Conservation (phyloP, 1,284 basidiomycete species). For the Tylopilus orsonianus region DNA sequence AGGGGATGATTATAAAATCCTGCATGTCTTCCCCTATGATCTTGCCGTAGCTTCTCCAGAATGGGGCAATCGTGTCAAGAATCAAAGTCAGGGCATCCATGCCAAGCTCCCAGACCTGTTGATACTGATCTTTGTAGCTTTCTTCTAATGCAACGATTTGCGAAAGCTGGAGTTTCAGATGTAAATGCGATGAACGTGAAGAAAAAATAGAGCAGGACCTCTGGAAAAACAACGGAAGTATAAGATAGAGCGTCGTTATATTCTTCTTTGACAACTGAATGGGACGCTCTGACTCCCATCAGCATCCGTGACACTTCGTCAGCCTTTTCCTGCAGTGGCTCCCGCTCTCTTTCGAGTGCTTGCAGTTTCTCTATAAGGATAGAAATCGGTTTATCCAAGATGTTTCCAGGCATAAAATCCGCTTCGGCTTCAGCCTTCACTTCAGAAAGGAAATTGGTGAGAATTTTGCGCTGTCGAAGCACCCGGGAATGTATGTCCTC, state of each 20-base stretch:
- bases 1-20: constrained; percentile 75
- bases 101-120: constrained; percentile 73
- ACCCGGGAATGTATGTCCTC: constrained; percentile 69
- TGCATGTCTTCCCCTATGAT: constrained; percentile 72
- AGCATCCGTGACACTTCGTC: constrained; percentile 49
- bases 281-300: constrained; percentile 51
- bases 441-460: constrained; percentile 48
- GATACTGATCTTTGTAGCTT: constrained; percentile 71
- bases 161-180: constrained; percentile 48
- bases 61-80: constrained; percentile 69
- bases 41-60: constrained; percentile 77
- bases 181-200: constrained; percentile 2
- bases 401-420: constrained; percentile 36
- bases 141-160: constrained; percentile 67
- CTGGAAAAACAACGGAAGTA: constrained; percentile 72
- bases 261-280: constrained; percentile 55
- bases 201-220: constrained; percentile 43
- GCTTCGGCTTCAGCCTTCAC: constrained; percentile 20
- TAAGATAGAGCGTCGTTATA: constrained; percentile 67
- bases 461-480: constrained; percentile 53
- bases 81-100: constrained; percentile 72
- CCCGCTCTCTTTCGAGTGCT: constrained; percentile 45
- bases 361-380: constrained; percentile 41
- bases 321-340: constrained; percentile 42
- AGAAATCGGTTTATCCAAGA: constrained; percentile 55